Percentiles rank a stretch among this genome's conserved stretches.
Evolutionary conservation across 192 early-diverging fungal genomes (phyloP).

Genomic region (Chytriomyces hyalinus): DNA sequence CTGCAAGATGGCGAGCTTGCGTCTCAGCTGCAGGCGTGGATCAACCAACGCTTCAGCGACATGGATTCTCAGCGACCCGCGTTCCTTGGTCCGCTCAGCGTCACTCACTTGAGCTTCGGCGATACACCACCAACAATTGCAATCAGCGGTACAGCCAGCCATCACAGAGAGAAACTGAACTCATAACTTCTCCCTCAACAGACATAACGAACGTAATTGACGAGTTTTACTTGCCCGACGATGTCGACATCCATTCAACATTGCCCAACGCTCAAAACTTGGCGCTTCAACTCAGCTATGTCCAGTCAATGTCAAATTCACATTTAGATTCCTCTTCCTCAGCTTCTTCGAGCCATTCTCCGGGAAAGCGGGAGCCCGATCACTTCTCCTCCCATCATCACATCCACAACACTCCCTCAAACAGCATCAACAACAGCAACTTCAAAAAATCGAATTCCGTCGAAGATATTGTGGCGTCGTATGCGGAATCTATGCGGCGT

Average conservation of each 20-base stretch:
- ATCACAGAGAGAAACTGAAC: neutral
- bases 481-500: slow-evolving; percentile 40
- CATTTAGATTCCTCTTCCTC: neutral
- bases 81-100: slow-evolving; percentile 56
- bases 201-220: slow-evolving; percentile 47
- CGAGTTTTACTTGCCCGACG: slow-evolving; percentile 59
- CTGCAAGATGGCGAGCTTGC: slow-evolving; percentile 54
- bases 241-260: slow-evolving; percentile 45
- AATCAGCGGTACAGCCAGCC: slow-evolving; percentile 37
- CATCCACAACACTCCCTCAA: neutral
- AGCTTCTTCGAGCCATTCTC: neutral
- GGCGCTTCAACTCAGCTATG: neutral
- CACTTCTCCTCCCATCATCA: neutral
- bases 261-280: neutral
- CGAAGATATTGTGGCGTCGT: slow-evolving; percentile 45
- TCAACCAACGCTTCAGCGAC: slow-evolving; percentile 56
- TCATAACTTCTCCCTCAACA: neutral
- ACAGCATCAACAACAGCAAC: neutral
- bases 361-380: neutral
- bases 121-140: slow-evolving; percentile 52
- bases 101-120: slow-evolving; percentile 62
- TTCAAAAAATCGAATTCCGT: slow-evolving; percentile 30
- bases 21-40: slow-evolving; percentile 45
- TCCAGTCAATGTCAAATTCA: neutral
- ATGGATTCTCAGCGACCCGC: slow-evolving; percentile 49